Percentiles rank a stretch among this genome's conserved stretches.
Conservation (phyloP, 139 green algal genomes). For the Desmodesmus armatus region DNA sequence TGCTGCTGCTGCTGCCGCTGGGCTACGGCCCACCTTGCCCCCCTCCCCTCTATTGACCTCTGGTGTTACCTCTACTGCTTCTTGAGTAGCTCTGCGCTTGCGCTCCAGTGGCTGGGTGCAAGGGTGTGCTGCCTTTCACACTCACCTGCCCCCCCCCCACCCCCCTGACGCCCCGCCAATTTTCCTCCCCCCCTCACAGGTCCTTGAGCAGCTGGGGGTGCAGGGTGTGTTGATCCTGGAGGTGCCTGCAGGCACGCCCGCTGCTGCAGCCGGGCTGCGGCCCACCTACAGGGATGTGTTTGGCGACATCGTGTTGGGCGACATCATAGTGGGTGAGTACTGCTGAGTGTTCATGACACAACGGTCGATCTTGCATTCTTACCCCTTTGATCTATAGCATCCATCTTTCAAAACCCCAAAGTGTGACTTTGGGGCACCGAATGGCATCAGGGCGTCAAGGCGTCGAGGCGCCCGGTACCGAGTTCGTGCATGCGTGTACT, state of each 20-base stretch:
- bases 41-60: too few relatives aligned
- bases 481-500: too few relatives aligned
- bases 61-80: too few relatives aligned
- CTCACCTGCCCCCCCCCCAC: too few relatives aligned
- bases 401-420: too few relatives aligned
- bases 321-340: too few relatives aligned
- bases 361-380: too few relatives aligned
- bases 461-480: too few relatives aligned
- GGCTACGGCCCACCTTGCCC: too few relatives aligned
- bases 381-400: too few relatives aligned
- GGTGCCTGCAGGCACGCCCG: conserved; percentile 69
- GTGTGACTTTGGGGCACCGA: not conserved
- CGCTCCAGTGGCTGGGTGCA: not conserved
- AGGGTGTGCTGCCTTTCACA: not conserved
- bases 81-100: too few relatives aligned
- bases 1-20: too few relatives aligned
- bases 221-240: conserved; percentile 86
- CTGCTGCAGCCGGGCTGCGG: conserved; percentile 71
- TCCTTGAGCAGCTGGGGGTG: conserved; percentile 67
- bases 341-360: not conserved
- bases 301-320: conserved; percentile 76
- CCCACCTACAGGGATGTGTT: conserved; percentile 84
- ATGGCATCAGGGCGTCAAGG: not conserved
- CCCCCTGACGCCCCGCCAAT: conserved; percentile 44
- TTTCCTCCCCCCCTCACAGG: conserved; percentile 43